Conservation (phyloP, 148 eudicot genomes). For the Tetragonia tetragonoides region DNA sequence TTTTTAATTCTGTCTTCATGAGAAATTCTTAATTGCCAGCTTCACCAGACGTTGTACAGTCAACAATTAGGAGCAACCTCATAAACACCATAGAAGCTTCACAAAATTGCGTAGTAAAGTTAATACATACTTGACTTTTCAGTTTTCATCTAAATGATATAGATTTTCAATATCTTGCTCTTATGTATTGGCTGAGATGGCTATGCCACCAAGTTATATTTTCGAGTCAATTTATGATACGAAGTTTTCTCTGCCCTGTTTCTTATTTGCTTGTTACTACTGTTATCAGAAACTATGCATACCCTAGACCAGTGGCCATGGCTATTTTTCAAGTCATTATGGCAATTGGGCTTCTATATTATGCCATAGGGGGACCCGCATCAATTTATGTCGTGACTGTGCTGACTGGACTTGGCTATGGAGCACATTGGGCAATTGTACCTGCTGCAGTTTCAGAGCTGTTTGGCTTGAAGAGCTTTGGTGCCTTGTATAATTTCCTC, state of each 20-base stretch:
- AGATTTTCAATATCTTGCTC: background rate
- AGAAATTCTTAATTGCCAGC: background rate
- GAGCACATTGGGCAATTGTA: slow-evolving; percentile 66
- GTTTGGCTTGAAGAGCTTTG: slow-evolving; percentile 62
- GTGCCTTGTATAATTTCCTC: slow-evolving; percentile 51
- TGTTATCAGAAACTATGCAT: slow-evolving; percentile 45
- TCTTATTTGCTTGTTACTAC: background rate
- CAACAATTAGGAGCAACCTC: background rate
- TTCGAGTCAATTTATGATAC: background rate
- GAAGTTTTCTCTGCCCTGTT: background rate
- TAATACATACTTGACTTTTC: background rate
- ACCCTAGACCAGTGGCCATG: slow-evolving; percentile 62
- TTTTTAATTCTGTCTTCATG: slow-evolving; percentile 44
- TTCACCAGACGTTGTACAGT: background rate
- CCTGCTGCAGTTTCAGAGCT: slow-evolving; percentile 62
- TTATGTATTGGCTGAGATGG: background rate
- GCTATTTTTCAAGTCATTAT: slow-evolving; percentile 50
- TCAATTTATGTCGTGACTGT: slow-evolving; percentile 50
- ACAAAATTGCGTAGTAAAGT: background rate
- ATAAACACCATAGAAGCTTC: background rate
- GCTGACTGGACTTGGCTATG: slow-evolving; percentile 47
- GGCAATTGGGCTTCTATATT: slow-evolving; percentile 53
- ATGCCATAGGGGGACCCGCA: slow-evolving; percentile 53
- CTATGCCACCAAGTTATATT: background rate
- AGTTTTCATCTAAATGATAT: too few relatives aligned